Base-by-base conservation (phyloP, 2,329 filamentous ascomycete genomes). In the Fusarium burgessii region DNA sequence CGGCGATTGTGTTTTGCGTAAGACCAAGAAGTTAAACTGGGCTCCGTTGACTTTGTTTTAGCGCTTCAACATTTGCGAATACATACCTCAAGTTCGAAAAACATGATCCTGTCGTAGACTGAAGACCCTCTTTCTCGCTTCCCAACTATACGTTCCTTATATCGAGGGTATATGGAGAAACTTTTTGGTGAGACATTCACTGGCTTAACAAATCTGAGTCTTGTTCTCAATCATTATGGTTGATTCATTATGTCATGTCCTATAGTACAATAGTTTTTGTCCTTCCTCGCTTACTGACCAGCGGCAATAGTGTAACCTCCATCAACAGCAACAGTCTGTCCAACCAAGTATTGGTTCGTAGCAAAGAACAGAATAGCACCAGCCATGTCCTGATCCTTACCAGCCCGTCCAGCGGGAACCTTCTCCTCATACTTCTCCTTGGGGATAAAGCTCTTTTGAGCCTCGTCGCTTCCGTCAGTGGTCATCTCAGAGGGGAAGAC, bases 401-500 rank as follows among this genome's bases (percentile, higher is more conserved):
- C 92, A 50, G 93, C 92, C 17, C 92, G 82, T 1, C 85, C 86
- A 18, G 93, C 81, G 1, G 92, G 91, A 45, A 93, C 88, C 14
- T 89, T 89, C 0, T 82, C 81, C 43, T 84, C 85, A 73, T 90
- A 91, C 58, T 85, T 84, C 18, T 88, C 85, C 72, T 84, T 84
- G 38, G 86, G 86, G 35, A 89, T 84, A 60, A 88, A 82, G 73
- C 91, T 85, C 80, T 91, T 93, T 69, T 88, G 86, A 35, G 76
- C 76, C 20, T 82, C 80, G 20, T 84, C 81, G 32, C 83, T 85
- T 15, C 79, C 82, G 6, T 78, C 79, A 3, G 88, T 86, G 41
- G 90, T 91, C 91, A 93, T 93, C 86, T 93, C 92, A 76, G 90
- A 91, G 20, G 90, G 91, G 74, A 88, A 88, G 32, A 92, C 86